Base-by-base conservation (phyloP, 2,329 filamentous ascomycete genomes). In the Alternaria sp. region DNA sequence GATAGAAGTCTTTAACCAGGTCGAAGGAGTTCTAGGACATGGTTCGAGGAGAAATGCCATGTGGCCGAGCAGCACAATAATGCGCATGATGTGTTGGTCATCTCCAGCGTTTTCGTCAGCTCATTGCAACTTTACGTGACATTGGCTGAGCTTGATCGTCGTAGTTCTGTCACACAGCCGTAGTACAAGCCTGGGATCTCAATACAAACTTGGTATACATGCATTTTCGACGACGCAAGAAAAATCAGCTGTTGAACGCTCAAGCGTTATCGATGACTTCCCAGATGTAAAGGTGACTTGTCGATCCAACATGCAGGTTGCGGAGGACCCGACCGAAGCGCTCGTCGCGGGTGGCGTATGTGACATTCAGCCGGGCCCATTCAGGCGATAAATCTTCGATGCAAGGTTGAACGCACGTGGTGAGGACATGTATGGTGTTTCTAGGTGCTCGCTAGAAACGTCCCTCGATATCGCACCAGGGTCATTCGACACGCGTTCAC, bases 341-440 rank as follows among this genome's bases (percentile, higher is more conserved):
- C 52, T 28, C 52, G 15, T 19, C 21, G 21, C 55, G 11, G 19
- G 47, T 32, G 19, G 51, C 55, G 68, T 61, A 32, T 46, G 43
- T 55, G 47, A 62, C 68, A 74, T 68, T 74, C 71, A 74, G 59
- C 72, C 71, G 72, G 64, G 51, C 59, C 57, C n/a, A 63, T 51
- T 60, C 44, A 58, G 10, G 49, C 54, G 54, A 44, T 32, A 19
- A 19, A 45, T 12, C 49, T 43, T 28, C 47, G 21, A 40, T 52
- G 49, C 26, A 57, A 26, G 19, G 13, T 51, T 54, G 25, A 44
- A 40, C 50, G 30, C 47, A 57, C 56, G 60, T 52, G 47, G 50
- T 47, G 23, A 32, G 25, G 30, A 28, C 30, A 10, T 28, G 49
- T 51, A 40, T 15, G 30, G 49, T 9, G 19, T 44, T 50, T 52